phyloP scores from a whole-genome alignment of 2,329 filamentous ascomycete genomes.

The Arthroderma sp. region DNA sequence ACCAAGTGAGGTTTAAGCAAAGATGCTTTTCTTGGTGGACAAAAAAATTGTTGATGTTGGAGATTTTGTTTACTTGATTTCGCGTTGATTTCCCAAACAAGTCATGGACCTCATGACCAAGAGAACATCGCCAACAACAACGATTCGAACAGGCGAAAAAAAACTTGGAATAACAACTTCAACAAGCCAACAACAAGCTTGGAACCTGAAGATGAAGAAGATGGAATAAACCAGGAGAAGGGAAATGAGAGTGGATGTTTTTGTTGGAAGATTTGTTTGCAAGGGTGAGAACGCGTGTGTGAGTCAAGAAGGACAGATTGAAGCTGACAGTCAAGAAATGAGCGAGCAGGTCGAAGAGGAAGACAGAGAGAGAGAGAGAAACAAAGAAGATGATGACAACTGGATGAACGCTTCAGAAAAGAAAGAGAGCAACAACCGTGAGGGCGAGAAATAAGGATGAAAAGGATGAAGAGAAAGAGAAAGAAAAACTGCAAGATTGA shows the following conservation, averaged over 20 bases:
- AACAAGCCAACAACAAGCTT: not conserved
- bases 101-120: not conserved
- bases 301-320: too few species aligned
- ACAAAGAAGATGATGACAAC: too few species aligned
- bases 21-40: not conserved
- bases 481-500: not conserved
- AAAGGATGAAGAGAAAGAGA: not conserved
- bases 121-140: too few species aligned
- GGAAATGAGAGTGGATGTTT: too few species aligned
- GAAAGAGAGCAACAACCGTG: slow-evolving; percentile 4
- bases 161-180: not conserved
- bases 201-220: not conserved
- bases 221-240: too few species aligned
- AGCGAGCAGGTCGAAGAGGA: not conserved
- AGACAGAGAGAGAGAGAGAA: not conserved
- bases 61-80: not conserved
- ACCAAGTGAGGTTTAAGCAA: not conserved
- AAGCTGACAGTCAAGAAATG: too few species aligned
- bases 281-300: too few species aligned
- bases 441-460: not conserved
- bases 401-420: not conserved
- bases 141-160: too few species aligned
- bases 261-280: too few species aligned
- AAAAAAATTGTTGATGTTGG: not conserved
- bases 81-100: not conserved